Percentiles rank a stretch among this genome's conserved stretches.
phyloP scores from a whole-genome alignment of 2,329 filamentous ascomycete species.

The Venturia pyrina region DNA sequence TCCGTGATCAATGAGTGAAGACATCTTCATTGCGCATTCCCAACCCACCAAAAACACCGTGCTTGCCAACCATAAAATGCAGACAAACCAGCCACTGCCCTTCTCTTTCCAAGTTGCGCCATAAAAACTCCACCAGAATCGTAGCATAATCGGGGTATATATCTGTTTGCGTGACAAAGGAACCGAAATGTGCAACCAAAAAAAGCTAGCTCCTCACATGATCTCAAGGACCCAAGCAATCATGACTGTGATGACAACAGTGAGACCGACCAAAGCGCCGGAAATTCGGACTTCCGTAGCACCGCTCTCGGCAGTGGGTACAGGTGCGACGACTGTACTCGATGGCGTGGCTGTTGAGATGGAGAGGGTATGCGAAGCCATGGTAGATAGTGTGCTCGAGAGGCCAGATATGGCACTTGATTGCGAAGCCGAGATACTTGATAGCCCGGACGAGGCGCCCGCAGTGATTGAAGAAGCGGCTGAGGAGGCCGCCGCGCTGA shows the following conservation, averaged over 20 bases:
- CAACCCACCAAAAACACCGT: neutral
- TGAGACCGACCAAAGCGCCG: neutral
- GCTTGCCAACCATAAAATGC: neutral
- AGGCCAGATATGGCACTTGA: neutral
- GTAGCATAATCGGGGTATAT: conserved; percentile 18
- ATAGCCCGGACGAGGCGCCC: neutral
- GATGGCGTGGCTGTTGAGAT: neutral
- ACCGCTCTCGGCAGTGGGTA: conserved; percentile 19
- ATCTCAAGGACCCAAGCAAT: conserved; percentile 9
- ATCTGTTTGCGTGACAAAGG: neutral
- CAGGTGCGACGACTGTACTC: conserved; percentile 21
- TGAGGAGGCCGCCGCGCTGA: conserved; percentile 20
- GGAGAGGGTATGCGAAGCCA: neutral
- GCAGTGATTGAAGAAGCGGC: conserved; percentile 30
- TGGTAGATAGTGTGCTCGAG: neutral
- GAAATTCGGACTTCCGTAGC: conserved; percentile 7
- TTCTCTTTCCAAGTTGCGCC: neutral
- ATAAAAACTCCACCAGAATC: conserved; percentile 36
- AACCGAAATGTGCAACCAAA: neutral
- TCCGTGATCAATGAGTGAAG: too few relatives aligned
- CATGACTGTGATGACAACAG: conserved; percentile 4
- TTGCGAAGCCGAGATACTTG: neutral
- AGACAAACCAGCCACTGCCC: too few relatives aligned
- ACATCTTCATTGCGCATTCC: too few relatives aligned
- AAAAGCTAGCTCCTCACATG: neutral